Conservation (phyloP, 2,329 filamentous ascomycete genomes). For the Podosphaera xanthii region DNA sequence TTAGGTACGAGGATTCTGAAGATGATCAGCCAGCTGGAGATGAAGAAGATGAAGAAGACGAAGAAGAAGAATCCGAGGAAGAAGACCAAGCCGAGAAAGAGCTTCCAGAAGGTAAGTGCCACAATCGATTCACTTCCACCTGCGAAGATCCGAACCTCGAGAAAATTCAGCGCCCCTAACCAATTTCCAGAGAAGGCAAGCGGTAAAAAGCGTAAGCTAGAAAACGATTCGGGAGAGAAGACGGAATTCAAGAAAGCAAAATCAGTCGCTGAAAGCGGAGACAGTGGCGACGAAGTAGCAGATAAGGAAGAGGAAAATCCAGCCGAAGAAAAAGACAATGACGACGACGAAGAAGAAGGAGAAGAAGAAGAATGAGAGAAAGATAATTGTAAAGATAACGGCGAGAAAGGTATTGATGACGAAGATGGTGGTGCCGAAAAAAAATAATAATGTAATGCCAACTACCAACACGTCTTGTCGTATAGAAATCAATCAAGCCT, state of each 20-base stretch:
- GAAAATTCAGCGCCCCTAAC: conserved; percentile 1
- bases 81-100: conserved; percentile 4
- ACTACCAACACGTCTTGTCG: too few species aligned
- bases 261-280: conserved; percentile 3
- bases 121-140: conserved; percentile 3
- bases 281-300: conserved; percentile 5
- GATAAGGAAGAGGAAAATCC: conserved; percentile 6
- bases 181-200: conserved; percentile 4
- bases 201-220: conserved; percentile 14
- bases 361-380: too few species aligned
- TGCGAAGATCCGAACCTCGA: neutral
- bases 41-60: conserved; percentile 15
- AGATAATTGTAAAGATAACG: too few species aligned
- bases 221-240: conserved; percentile 2
- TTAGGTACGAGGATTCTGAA: conserved; percentile 16
- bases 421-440: too few species aligned
- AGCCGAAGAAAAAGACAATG: conserved; percentile 3
- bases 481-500: too few species aligned
- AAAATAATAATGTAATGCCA: too few species aligned
- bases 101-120: conserved; percentile 6
- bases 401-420: too few species aligned
- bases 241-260: conserved; percentile 5
- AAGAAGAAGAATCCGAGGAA: conserved; percentile 8
- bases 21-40: conserved; percentile 17
- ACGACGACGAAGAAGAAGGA: too few species aligned